Evolutionary conservation across 225 moss, liverwort and hornwort genomes (phyloP), one percentile per base, ranked within the genome.

Genomic region (Marchantia polymorpha): DNA sequence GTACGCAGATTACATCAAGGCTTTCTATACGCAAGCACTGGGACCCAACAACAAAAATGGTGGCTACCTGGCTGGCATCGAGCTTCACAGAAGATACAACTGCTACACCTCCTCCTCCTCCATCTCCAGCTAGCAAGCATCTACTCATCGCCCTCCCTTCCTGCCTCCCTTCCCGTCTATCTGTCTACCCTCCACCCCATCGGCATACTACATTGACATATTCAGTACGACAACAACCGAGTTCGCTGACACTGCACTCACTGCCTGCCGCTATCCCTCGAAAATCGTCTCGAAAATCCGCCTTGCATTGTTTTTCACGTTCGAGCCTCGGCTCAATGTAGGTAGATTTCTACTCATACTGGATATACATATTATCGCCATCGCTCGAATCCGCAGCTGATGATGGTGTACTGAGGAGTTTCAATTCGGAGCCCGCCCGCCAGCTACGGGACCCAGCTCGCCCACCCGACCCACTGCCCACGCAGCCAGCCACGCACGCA

Each of bases 1-100:
- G 17, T 88, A 88, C 46, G 61, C 46, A 11, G 83, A 88, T 8
- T 88, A 78, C 74, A 78, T 88, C 39, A 75, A 79, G 63, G 75
- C 78, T 4, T 88, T 88, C 48, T 88, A 88, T 29, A 26, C 47
- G 2, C 55, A 15, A 50, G 5, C 7, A 55, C 82, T 79, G 47
- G 82, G 79, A 11, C 84, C 84, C 20, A 87, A 87, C 80, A 83
- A 69, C 68, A 87, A 84, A 26, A 76, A 60, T 13, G 14, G 19
- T 12, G 52, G 69, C 68, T 79, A 69, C 55, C 69, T 79, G 69
- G 78, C 78, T 79, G 78, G 78, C 69, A 79, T 79, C 67, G 69
- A 79, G 78, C 56, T 69, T 12, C 69, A 79, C 68, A 69, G 54
- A 56, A 79, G 31, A 10, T 79, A 79, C 55, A 53, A 70, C 69